Base-by-base conservation (phyloP, 2,329 filamentous ascomycete species). In the Chalara sp. region DNA sequence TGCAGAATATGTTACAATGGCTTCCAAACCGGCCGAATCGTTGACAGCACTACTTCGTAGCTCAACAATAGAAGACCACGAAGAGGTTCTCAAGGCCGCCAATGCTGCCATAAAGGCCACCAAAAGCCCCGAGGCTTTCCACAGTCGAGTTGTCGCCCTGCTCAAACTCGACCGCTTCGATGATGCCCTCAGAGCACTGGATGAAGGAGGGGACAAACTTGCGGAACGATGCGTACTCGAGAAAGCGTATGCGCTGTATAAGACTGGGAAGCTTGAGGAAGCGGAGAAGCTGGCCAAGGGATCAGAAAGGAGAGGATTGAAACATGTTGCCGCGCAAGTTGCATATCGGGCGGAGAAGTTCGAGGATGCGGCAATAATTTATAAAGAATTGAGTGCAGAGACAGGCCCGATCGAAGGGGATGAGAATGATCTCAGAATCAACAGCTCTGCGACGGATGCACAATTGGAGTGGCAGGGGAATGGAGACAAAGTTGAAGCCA, bases 171-270 rank as follows among this genome's bases (percentile, higher is more conserved):
- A 93, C 68, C 85, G 87, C 52, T 93, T 86, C 67, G 80, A 87
- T 51, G 88, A 93, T 67, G 87, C 86, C 44, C 72, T 89, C 45
- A 80, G 81, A 53, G 77, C 81, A 50, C 77, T 92, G 53, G 78
- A 83, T 53, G 79, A 83, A 35, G 81, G 75, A 13, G 81, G 82
- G 46, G 72, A 78, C 52, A 73, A 71, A 56, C 70, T 91, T 51
- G 79, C 83, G 63, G 71, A 78, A 39, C 69, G 70, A 51, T 87
- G 84, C 58, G 63, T 70, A 12, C 74, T 91, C 42, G 88, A 91
- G 67, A 84, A 84, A 65, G 80, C 86, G 2, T 95, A 95, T 71
- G 84, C 86, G n/a, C 76, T 91, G 21, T 95, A 93, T 71, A 93
- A 91, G 72, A 78, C 80, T 0, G 86, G 87, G 29, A 76, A 82